Base-by-base conservation (phyloP, 1,284 basidiomycete genomes). In the Cryptococcus floricola region DNA sequence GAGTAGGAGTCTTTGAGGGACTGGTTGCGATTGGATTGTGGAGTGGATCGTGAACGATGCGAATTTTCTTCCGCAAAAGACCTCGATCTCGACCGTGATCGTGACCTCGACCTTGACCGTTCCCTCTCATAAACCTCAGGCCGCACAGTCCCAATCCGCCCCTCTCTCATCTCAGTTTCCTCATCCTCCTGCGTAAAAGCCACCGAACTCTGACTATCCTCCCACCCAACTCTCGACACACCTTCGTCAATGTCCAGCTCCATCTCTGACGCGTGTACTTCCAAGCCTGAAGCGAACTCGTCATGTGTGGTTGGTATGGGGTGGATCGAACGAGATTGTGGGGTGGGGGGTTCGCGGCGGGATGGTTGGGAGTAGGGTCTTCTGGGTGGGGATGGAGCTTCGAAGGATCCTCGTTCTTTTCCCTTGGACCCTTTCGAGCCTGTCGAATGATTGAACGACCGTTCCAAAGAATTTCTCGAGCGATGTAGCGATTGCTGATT, bases 181-280 rank as follows among this genome's bases (percentile, higher is more conserved):
- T 41, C 44, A 5, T 47, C 28, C 25, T 38, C 45, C 4, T 25
- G 31, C 31, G 31, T 34, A 10, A 34, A 34, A 34, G 31, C 31
- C 31, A 34, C 6, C 10, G 31, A 34, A n/a, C 45, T 53, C 27
- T 53, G 60, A 14, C 27, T 39, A 14, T 54, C 51, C 27, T 58
- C 53, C 58, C 53, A 54, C 34, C 58, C 51, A 19, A 52, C 46
- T 38, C 39, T 39, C 28, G 56, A 57, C 37, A 56, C 27, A 12
- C 53, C 59, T 62, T 68, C 65, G 54, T 70, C 69, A 25, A 71
- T 44, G 54, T 74, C 73, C 28, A 74, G 45, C 25, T 70, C 73
- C n/a, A 69, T 57, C 39, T 67, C 65, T 34, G 31, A 34, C 8
- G 56, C 56, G 31, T 56, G 48, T 1, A 61, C 54, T 38, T 69